Evolutionary conservation across 2,329 filamentous ascomycete genomes (phyloP).

Genomic region (Microcera coccophila): DNA sequence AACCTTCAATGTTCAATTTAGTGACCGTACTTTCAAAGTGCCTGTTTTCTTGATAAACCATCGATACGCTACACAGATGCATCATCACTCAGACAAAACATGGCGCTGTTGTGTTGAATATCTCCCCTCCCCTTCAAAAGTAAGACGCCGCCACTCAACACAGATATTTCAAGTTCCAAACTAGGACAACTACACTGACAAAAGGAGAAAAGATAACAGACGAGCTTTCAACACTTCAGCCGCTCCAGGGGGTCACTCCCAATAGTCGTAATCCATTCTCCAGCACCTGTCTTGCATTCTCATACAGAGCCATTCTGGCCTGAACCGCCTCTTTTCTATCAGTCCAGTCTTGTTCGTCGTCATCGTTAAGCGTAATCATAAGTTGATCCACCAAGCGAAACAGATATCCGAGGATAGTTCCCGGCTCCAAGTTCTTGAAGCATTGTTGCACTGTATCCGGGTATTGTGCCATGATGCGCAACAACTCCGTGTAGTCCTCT

Average conservation of each 20-base stretch:
- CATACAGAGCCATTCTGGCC: slow-evolving; percentile 55
- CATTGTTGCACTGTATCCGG: slow-evolving; percentile 62
- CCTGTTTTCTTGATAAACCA: no score
- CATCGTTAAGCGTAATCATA: slow-evolving; percentile 47
- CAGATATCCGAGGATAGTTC: slow-evolving; percentile 62
- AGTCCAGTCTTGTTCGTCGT: slow-evolving; percentile 34
- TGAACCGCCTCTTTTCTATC: slow-evolving; percentile 49
- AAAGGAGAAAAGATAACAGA: no score
- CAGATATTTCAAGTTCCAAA: no score
- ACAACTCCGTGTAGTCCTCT: slow-evolving; percentile 27
- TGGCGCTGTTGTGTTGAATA: no score
- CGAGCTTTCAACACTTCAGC: no score
- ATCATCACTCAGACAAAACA: no score
- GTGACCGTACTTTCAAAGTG: no score
- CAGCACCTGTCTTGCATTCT: slow-evolving; percentile 35
- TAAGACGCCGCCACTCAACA: no score
- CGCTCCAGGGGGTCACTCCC: slow-evolving; percentile 24
- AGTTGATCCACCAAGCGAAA: slow-evolving; percentile 15
- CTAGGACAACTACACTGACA: no score
- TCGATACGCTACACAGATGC: no score
- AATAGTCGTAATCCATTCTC: slow-evolving; percentile 37
- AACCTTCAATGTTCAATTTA: no score
- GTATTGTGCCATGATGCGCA: slow-evolving; percentile 59
- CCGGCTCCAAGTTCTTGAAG: slow-evolving; percentile 62
- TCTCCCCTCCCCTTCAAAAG: no score